A percentile compares a stretch with the other conserved stretches of the same genome.
Evolutionary conservation across 2,329 filamentous ascomycete species (phyloP).

Genomic region (Sordariomycetes sp.): DNA sequence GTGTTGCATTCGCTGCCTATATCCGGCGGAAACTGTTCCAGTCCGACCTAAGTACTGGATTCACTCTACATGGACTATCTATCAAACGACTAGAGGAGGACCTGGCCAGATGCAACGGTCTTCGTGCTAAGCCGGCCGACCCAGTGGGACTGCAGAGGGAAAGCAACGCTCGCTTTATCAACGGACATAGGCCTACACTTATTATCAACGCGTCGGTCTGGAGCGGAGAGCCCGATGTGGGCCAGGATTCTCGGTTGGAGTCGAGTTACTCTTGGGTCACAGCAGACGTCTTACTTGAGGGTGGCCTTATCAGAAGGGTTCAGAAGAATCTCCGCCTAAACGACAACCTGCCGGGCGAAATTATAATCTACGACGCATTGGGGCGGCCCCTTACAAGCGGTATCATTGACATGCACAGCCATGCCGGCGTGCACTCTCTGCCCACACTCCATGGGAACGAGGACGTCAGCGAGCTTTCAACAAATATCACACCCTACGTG

Average conservation of each 20-base stretch:
- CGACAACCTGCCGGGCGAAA: not conserved
- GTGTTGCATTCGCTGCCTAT: too few species aligned
- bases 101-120: conserved; percentile 41
- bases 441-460: conserved; percentile 41
- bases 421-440: conserved; percentile 48
- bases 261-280: conserved; percentile 49
- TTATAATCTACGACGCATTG: conserved; percentile 40
- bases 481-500: conserved; percentile 57
- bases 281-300: conserved; percentile 49
- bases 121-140: conserved; percentile 43
- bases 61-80: conserved; percentile 27
- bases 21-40: too few species aligned
- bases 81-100: conserved; percentile 40
- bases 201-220: conserved; percentile 58
- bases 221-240: conserved; percentile 48
- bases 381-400: conserved; percentile 54
- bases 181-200: conserved; percentile 47
- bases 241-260: conserved; percentile 43
- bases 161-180: conserved; percentile 49
- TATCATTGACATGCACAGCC: conserved; percentile 64
- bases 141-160: conserved; percentile 44
- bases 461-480: conserved; percentile 54
- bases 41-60: not conserved
- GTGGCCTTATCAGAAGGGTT: conserved; percentile 51
- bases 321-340: conserved; percentile 24